Evolutionary conservation across 495 filamentous ascomycete species (phyloP).

Genomic region (Penicillium steckii): DNA sequence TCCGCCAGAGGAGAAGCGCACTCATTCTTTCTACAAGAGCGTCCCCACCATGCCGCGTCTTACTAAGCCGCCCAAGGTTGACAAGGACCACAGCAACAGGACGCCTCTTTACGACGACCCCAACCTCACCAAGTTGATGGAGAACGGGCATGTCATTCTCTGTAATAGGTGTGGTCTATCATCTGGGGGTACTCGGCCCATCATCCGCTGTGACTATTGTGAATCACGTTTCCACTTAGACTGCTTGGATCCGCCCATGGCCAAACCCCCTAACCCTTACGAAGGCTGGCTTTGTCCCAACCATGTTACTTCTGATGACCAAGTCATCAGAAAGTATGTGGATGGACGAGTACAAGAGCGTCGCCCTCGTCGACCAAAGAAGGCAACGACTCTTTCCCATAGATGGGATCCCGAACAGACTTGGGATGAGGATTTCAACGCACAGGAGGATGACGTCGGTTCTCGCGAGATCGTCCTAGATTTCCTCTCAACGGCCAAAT

Average conservation of each 20-base stretch:
- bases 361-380: slow-evolving; percentile 54
- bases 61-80: slow-evolving; percentile 23
- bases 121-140: slow-evolving; percentile 57
- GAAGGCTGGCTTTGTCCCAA: slow-evolving; percentile 86
- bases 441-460: not conserved
- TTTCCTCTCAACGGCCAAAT: slow-evolving; percentile 19
- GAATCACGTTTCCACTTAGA: slow-evolving; percentile 83
- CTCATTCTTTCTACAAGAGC: slow-evolving; percentile 17
- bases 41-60: slow-evolving; percentile 30
- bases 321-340: slow-evolving; percentile 40
- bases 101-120: slow-evolving; percentile 21
- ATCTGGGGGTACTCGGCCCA: slow-evolving; percentile 54
- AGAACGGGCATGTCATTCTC: slow-evolving; percentile 64
- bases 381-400: not conserved
- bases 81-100: not conserved
- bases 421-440: not conserved
- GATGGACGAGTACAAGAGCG: slow-evolving; percentile 46
- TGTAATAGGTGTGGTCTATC: slow-evolving; percentile 69
- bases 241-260: slow-evolving; percentile 81
- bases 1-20: slow-evolving; percentile 5
- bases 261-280: slow-evolving; percentile 65
- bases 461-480: slow-evolving; percentile 16
- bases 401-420: slow-evolving; percentile 5
- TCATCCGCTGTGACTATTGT: slow-evolving; percentile 82
- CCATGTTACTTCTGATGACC: slow-evolving; percentile 67